Conservation (phyloP, 208 protist genomes). For the Acanthamoeba royreba region DNA sequence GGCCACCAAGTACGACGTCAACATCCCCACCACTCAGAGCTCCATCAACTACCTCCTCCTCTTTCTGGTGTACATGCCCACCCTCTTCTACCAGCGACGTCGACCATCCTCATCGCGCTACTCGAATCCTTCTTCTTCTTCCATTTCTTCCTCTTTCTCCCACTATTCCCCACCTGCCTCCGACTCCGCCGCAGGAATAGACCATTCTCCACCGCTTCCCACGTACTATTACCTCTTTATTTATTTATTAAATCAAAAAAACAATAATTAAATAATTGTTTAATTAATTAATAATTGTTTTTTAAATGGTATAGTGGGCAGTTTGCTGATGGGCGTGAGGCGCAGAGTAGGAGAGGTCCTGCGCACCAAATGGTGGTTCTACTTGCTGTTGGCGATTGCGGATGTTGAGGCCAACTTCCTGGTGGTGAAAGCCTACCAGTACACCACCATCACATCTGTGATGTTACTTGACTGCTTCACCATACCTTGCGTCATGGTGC, state of each 20-base stretch:
- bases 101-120: no score
- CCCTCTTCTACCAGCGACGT: neutral
- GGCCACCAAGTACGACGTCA: slow-evolving; percentile 80
- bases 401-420: slow-evolving; percentile 93
- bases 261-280: no score
- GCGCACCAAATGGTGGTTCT: slow-evolving; percentile 83
- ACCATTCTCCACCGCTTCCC: no score
- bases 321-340: neutral
- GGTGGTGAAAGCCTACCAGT: slow-evolving; percentile 90
- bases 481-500: slow-evolving; percentile 87
- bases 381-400: slow-evolving; percentile 85
- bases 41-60: slow-evolving; percentile 62
- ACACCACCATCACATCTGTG: slow-evolving; percentile 89
- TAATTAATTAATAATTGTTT: no score
- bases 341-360: slow-evolving; percentile 79
- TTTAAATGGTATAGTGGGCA: no score
- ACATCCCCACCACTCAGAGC: slow-evolving; percentile 85
- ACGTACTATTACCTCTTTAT: no score
- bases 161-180: neutral
- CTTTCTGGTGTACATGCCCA: slow-evolving; percentile 40
- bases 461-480: slow-evolving; percentile 90
- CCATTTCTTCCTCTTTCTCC: neutral
- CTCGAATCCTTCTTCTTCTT: slow-evolving; percentile 81
- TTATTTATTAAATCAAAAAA: no score
- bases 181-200: no score